These are phyloP conservation scores for Calcarisporium arbuscula DNA, from an alignment of 2,329 filamentous ascomycete species.

Conservation along the genomic window DNA sequence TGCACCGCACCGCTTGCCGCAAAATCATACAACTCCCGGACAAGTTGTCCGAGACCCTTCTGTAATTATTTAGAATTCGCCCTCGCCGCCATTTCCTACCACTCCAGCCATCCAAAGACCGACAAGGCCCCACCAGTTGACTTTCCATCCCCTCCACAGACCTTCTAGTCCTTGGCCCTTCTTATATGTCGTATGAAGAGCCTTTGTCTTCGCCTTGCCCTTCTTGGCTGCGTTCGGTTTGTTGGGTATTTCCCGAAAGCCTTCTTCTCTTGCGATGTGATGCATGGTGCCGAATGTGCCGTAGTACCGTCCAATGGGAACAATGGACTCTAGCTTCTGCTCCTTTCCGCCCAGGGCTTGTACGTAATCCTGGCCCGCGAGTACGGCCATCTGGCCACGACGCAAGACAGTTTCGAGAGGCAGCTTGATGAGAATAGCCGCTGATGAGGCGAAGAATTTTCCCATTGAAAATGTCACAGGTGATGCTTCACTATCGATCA, in stretches of 20 bases:
- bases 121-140: conserved; percentile 71
- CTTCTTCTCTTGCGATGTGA: conserved; percentile 78
- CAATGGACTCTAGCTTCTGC: conserved; percentile 60
- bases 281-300: conserved; percentile 93
- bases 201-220: conserved; percentile 23
- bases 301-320: conserved; percentile 72
- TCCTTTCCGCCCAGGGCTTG: conserved; percentile 39
- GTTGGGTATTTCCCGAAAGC: conserved; percentile 45
- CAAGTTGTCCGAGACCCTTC: not conserved
- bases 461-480: conserved; percentile 76
- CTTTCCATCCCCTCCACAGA: conserved; percentile 68
- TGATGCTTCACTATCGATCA: conserved; percentile 74
- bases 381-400: conserved; percentile 74
- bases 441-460: conserved; percentile 73
- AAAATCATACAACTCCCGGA: too few species aligned
- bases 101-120: conserved; percentile 67
- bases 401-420: conserved; percentile 89
- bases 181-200: conserved; percentile 29
- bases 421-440: conserved; percentile 79
- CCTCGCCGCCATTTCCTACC: conserved; percentile 54
- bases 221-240: conserved; percentile 24
- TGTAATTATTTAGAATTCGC: conserved; percentile 46
- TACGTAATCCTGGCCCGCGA: conserved; percentile 48
- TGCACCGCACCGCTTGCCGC: conserved; percentile 14
- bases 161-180: conserved; percentile 64